A percentile compares a stretch with the other conserved stretches of the same genome.
Evolutionary conservation across 305 asterid species (phyloP).

Genomic region (Petunia hybrid): DNA sequence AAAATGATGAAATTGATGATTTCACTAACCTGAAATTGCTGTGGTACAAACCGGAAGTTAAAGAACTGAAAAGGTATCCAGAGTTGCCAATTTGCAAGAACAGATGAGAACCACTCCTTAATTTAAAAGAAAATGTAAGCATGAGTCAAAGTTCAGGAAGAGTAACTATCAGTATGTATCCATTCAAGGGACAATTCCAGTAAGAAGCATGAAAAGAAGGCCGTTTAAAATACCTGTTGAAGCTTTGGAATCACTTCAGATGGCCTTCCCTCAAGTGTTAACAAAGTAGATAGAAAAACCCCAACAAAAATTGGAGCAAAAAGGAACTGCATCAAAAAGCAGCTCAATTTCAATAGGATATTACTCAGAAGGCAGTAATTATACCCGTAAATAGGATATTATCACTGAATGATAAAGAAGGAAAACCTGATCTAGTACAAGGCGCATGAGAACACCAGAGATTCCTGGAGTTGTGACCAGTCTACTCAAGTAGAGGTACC

Average conservation of each 20-base stretch:
- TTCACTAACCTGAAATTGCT: constrained; percentile 86
- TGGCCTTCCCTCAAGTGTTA: constrained; percentile 88
- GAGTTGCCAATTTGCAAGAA: constrained; percentile 94
- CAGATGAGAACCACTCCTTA: constrained; percentile 92
- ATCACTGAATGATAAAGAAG: constrained; percentile 29
- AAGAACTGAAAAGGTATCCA: constrained; percentile 98
- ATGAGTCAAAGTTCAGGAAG: not conserved
- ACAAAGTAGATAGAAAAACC: constrained; percentile 68
- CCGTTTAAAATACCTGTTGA: constrained; percentile 62
- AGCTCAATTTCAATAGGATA: constrained; percentile 30
- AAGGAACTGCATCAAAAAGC: constrained; percentile 59
- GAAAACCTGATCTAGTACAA: constrained; percentile 86
- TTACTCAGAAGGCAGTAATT: not conserved
- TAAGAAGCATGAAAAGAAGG: constrained; percentile 2
- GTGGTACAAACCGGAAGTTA: constrained; percentile 93
- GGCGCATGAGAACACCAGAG: constrained; percentile 76
- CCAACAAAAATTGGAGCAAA: constrained; percentile 88
- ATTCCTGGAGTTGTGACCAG: constrained; percentile 74
- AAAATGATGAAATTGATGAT: constrained; percentile 13
- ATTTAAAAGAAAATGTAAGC: constrained; percentile 24
- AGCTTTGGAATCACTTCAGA: constrained; percentile 87
- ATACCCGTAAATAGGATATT: not conserved
- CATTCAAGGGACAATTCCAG: not conserved
- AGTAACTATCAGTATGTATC: not conserved
- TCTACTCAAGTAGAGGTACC: constrained; percentile 91